Evolutionary conservation across 495 filamentous ascomycete genomes (phyloP), one percentile per base, ranked within the genome.

Genomic region (Tuber indicum): DNA sequence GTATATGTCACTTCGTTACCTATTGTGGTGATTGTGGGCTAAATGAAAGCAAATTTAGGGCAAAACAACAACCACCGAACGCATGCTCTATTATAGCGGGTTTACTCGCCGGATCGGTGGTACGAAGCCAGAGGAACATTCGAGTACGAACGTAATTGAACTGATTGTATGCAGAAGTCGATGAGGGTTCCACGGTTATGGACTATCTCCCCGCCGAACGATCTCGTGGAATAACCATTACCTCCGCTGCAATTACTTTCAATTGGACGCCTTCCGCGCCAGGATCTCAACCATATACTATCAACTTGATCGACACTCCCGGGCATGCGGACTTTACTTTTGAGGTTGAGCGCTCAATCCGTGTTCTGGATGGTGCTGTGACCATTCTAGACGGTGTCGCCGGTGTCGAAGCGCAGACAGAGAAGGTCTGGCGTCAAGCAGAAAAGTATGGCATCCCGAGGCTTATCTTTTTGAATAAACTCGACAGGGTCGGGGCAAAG

Each of bases 281-380:
- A 19, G 71, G 45, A 10, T 75, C 77, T 2, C 86, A 87, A 26
- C 74, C 87, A 3, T 91, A 94, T 81, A 91, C 88, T 10, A 91
- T 99, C 82, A 98, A 98, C 85, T 86, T 99, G 2, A 98, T 99
- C 71, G 96, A 99, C 84, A 99, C 96, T 0, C 96, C 96, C 0
- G 96, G 96, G 4, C 96, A 99, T 81, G 95, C 96, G 41, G 96
- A 99, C 84, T 99, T 99, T 83, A 97, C 96, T 3, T 98, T 98
- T 79, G 96, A 99, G 84, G 96, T 99, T 23, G 88, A 98, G 78
- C 91, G 96, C 23, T 98, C 95, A 26, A 85, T 98, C 70, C 93
- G 94, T 44, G 92, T 98, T 47, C 89, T 99, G 0, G 96, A 99
- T 84, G 96, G 96, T 14, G 94, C 94, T 1, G 91, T 99, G 45